Percentiles rank a stretch among this genome's conserved stretches.
phyloP scores from a whole-genome alignment of 2,329 filamentous ascomycete genomes.

The Dothistroma pini region DNA sequence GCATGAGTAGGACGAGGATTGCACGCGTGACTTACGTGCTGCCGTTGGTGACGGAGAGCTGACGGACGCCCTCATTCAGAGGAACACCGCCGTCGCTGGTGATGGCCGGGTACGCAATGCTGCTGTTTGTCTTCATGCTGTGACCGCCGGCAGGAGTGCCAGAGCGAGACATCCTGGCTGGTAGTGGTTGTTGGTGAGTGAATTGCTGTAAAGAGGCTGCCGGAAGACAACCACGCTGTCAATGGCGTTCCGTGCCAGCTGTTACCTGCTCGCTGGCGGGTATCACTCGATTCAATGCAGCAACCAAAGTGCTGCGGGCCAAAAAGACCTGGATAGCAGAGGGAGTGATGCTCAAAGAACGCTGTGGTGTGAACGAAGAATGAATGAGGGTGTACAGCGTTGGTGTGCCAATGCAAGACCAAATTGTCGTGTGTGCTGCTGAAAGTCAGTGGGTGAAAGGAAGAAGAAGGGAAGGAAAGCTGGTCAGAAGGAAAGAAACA shows the following conservation, averaged over 20 bases:
- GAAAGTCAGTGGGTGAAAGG: background rate
- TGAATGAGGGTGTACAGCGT: background rate
- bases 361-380: constrained; percentile 2
- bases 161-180: background rate
- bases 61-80: background rate
- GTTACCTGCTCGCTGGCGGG: background rate
- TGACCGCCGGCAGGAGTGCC: background rate
- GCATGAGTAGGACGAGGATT: background rate
- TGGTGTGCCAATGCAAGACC: background rate
- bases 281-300: background rate
- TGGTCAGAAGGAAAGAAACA: background rate
- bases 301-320: background rate
- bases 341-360: background rate
- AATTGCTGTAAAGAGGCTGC: background rate
- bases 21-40: background rate
- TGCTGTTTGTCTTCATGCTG: background rate
- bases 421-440: background rate
- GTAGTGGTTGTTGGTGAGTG: background rate
- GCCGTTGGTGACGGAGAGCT: background rate
- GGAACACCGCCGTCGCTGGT: background rate
- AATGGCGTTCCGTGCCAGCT: background rate
- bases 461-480: background rate
- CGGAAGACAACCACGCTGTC: background rate
- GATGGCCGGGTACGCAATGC: background rate
- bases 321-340: background rate